Conservation (phyloP, 306 rosid genomes). For the Lathyrus sativus region DNA sequence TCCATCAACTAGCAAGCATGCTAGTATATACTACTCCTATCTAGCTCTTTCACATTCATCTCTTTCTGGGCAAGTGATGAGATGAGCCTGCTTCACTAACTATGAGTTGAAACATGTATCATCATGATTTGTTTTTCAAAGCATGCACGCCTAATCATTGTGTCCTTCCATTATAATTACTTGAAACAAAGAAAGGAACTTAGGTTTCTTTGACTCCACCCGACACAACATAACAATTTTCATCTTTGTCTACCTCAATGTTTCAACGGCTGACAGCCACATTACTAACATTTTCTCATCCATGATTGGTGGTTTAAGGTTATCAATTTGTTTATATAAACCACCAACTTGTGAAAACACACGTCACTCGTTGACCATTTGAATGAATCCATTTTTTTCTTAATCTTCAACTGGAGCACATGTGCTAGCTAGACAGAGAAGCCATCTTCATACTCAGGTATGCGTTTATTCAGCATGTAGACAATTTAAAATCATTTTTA, state of each 20-base stretch:
- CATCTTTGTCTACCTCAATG: background rate
- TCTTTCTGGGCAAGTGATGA: background rate
- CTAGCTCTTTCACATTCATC: background rate
- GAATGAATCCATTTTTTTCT: background rate
- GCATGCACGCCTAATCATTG: background rate
- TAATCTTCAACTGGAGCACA: background rate
- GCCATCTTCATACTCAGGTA: constrained; percentile 1
- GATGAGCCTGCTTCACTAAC: background rate
- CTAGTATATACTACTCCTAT: background rate
- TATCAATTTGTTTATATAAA: constrained; percentile 13
- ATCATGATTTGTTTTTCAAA: background rate
- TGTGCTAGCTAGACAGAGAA: background rate
- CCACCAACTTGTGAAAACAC: background rate
- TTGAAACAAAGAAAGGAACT: background rate
- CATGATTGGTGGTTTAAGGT: constrained; percentile 17
- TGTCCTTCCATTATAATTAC: background rate
- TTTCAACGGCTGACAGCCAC: background rate
- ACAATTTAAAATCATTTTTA: background rate
- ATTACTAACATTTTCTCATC: background rate
- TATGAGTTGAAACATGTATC: background rate
- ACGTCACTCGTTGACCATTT: constrained; percentile 5
- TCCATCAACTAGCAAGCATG: background rate
- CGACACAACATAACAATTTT: background rate
- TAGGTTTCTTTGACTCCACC: background rate
- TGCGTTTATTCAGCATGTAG: background rate